These are phyloP conservation scores for Xerocomellus intermedius DNA, from an alignment of 768 basidiomycete species.

Conservation along the genomic window DNA sequence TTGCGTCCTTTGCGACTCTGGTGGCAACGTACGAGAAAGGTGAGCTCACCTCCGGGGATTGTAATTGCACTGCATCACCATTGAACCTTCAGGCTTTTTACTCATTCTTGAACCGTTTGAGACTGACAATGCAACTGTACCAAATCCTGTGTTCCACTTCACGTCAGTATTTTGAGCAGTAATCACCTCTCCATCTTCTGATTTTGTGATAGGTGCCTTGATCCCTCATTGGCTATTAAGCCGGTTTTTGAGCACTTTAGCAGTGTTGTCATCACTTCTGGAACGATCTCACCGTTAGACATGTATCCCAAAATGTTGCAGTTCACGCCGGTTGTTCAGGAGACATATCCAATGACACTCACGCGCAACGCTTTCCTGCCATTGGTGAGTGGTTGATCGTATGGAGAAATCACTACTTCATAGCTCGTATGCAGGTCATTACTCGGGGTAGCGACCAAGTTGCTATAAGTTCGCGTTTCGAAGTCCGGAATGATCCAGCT, in stretches of 20 bases:
- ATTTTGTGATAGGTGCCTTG: constrained; percentile 71
- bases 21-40: constrained; percentile 99
- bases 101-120: constrained; percentile 98
- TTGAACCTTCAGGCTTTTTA: constrained; percentile 67
- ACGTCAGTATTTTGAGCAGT: constrained; percentile 52
- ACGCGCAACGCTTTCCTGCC: constrained; percentile 96
- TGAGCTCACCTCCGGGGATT: constrained; percentile 25
- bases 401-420: neutral
- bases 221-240: constrained; percentile 95
- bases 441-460: constrained; percentile 98
- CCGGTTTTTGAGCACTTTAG: constrained; percentile 98
- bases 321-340: constrained; percentile 95
- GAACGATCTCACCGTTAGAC: constrained; percentile 96
- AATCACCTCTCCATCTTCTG: constrained; percentile 1
- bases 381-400: constrained; percentile 52
- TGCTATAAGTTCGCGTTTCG: constrained; percentile 96
- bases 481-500: constrained; percentile 98
- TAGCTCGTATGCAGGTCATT: constrained; percentile 63
- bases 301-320: constrained; percentile 99
- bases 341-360: constrained; percentile 97
- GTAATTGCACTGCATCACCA: neutral
- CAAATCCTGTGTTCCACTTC: constrained; percentile 98
- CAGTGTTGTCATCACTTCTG: constrained; percentile 97
- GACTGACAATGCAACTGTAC: constrained; percentile 97
- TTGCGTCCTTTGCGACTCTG: constrained; percentile 93